Evolutionary conservation across 805 yeast species (phyloP), one percentile per base, ranked within the genome.

Genomic region (Suhomyces canberraensis): DNA sequence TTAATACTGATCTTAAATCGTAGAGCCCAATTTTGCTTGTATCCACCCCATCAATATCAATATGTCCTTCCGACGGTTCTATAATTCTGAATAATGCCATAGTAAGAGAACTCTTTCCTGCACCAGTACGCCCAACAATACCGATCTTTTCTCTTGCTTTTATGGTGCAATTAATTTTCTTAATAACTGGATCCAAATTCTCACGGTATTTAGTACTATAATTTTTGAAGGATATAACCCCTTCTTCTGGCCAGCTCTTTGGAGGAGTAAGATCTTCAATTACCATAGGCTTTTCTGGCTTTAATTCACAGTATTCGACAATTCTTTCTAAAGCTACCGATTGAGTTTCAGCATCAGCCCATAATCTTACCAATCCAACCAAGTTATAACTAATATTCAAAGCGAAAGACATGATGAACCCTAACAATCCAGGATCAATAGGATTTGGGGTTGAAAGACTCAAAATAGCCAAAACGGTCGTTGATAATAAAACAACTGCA

Each of bases 51-150:
- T 90, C 96, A 48, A 89, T 82, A 11, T 64, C 66, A 48, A 89
- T 84, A 25, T 66, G 60, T n/a, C 95, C 95, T 8, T 59, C 64
- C 4, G 80, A 78, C 2, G 84, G 75, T 60, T 90, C 96, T 50
- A 90, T 85, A 31, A 89, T 77, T 48, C 97, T 69, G 71, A 86
- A 89, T 26, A 89, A 64, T 0, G 96, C 93, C 51, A 87, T 64
- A 0, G 95, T 84, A 51, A 89, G 69, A 1, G 95, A 82, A 0
- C 93, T 82, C 60, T 89, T 89, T 35, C 67, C 65, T 3, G 82
- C 77, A 7, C 73, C 74, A 57, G 98, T 90, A 56, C 98, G 76
- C 16, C 98, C 98, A 39, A 91, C 97, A 60, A 90, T 89, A 44
- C 98, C 98, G 53, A 90, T 71, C 60, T 91, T 91, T 57, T 91